Base-by-base conservation (phyloP, 2,329 filamentous ascomycete genomes). In the Cladorrhinum sp. region DNA sequence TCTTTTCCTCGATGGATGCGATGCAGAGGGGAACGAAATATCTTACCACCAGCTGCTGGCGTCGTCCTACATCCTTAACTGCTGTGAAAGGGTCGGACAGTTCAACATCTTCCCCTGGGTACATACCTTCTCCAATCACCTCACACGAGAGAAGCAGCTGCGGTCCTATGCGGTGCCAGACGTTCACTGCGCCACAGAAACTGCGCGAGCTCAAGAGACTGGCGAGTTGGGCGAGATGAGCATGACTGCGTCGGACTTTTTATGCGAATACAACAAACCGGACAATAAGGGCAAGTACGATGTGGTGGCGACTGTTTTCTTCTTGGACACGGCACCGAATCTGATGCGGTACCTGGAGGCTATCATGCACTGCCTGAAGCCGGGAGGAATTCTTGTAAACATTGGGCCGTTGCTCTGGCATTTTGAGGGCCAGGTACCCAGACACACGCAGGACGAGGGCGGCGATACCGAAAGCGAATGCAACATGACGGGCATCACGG, bases 41-140 rank as follows among this genome's bases (percentile, higher is more conserved):
- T 97, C 93, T 2, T 98, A 96, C 71, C 95, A 99, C 73, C 92
- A 96, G 73, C 84, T 99, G n/a, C 81, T 98, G 61, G 92, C 92
- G 1, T 96, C 91, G 5, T 85, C 84, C 0, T 88, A 90, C 71
- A 83, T 93, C 16, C 83, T 93, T 53, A 93, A 94, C 73, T 82
- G 80, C 68, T 90, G 87, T 3, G 68, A 78, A 0, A 71, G 73
- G 1, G 83, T 82, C 0, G 81, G 81, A 16, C 81, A 89, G 63
- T 91, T 92, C 74, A 85, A 80, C 8, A 81, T 99, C 56, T 91
- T 89, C 70, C 95, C 95, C 0, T 99, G 94, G 84, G 85, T 92
- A 2, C 84, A 95, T 65, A 87, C 86, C 51, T 96, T 97, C 73
- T 96, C 91, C 5, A 98, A 99, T 71, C 89, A 97, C 69, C 76